These are phyloP conservation scores for Mycosarcoma maydis DNA, from an alignment of 1,284 basidiomycete genomes.

Conservation along the genomic window DNA sequence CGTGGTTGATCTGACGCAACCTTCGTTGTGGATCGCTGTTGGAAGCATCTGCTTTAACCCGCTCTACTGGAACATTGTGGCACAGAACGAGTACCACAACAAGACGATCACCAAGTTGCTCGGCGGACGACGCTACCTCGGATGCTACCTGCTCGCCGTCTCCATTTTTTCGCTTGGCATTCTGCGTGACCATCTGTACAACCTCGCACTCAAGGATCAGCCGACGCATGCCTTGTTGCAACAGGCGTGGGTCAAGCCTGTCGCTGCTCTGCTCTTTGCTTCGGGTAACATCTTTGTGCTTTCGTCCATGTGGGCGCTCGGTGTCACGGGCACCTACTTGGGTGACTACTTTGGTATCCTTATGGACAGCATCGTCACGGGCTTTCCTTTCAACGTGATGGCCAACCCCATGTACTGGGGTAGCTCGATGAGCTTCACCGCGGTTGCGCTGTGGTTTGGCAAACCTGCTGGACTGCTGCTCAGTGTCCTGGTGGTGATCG, in stretches of 20 bases:
- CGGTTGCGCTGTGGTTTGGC: conserved; percentile 64
- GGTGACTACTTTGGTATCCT: conserved; percentile 99
- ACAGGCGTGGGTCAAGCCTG: conserved; percentile 73
- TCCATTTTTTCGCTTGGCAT: conserved; percentile 70
- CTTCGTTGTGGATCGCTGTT: conserved; percentile 55
- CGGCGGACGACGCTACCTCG: conserved; percentile 70
- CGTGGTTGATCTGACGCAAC: conserved; percentile 55
- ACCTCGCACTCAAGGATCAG: conserved; percentile 77
- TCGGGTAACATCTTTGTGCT: conserved; percentile 72
- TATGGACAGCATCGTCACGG: conserved; percentile 80
- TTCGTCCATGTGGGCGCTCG: conserved; percentile 88
- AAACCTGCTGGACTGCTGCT: conserved; percentile 64
- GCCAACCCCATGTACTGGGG: conserved; percentile 88
- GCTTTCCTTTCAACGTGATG: conserved; percentile 95
- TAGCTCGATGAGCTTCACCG: conserved; percentile 64
- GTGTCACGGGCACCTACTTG: conserved; percentile 81
- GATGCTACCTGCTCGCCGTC: conserved; percentile 90
- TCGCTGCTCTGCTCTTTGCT: conserved; percentile 78
- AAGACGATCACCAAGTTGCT: conserved; percentile 63
- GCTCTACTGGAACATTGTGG: conserved; percentile 93
- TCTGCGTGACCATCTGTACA: conserved; percentile 69
- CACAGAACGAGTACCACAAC: conserved; percentile 75
- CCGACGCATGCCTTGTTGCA: conserved; percentile 71
- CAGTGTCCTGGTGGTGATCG: conserved; percentile 60
- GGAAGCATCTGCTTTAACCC: conserved; percentile 78